A percentile compares a stretch with the other conserved stretches of the same genome.
phyloP scores from a whole-genome alignment of 768 basidiomycete species.

The Lactarius evosmus region DNA sequence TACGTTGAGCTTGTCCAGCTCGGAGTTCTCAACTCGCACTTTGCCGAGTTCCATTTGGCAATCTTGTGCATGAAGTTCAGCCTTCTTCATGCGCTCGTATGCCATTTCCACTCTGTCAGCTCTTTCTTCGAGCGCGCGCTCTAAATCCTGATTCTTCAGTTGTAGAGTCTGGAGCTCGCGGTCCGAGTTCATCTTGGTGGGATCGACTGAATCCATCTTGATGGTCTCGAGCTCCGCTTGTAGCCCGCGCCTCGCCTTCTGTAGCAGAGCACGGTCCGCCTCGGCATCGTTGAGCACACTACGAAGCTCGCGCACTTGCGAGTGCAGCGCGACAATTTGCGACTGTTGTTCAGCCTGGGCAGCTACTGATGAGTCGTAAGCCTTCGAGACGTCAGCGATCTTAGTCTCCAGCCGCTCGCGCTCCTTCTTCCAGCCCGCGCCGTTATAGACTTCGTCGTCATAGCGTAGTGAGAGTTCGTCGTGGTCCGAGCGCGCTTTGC shows the following conservation, averaged over 20 bases:
- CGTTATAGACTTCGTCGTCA: constrained; percentile 75
- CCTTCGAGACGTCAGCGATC: constrained; percentile 69
- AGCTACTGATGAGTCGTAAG: constrained; percentile 67
- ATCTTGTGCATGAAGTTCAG: constrained; percentile 71
- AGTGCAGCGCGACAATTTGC: constrained; percentile 79
- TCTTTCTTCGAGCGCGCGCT: constrained; percentile 74
- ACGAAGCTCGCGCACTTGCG: constrained; percentile 81
- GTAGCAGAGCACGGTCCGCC: constrained; percentile 71
- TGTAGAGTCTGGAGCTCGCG: constrained; percentile 71
- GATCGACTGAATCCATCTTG: constrained; percentile 70
- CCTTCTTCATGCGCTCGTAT: constrained; percentile 76
- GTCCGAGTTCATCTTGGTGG: constrained; percentile 65
- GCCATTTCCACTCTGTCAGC: constrained; percentile 69
- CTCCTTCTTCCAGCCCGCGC: constrained; percentile 83
- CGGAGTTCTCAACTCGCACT: constrained; percentile 75
- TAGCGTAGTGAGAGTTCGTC: constrained; percentile 71
- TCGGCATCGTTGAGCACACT: constrained; percentile 82
- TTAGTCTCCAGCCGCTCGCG: constrained; percentile 83
- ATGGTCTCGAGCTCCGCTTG: constrained; percentile 81
- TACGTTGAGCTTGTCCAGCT: constrained; percentile 76
- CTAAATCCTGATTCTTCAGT: constrained; percentile 78
- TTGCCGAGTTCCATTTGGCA: constrained; percentile 74
- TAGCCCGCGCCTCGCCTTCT: constrained; percentile 76
- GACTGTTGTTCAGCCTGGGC: constrained; percentile 79
- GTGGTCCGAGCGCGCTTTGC: constrained; percentile 71